A percentile compares a stretch with the other conserved stretches of the same genome.
These are phyloP conservation scores for Mortierella sp. DNA, from an alignment of 371 early-diverging fungal species.

Conservation along the genomic window DNA sequence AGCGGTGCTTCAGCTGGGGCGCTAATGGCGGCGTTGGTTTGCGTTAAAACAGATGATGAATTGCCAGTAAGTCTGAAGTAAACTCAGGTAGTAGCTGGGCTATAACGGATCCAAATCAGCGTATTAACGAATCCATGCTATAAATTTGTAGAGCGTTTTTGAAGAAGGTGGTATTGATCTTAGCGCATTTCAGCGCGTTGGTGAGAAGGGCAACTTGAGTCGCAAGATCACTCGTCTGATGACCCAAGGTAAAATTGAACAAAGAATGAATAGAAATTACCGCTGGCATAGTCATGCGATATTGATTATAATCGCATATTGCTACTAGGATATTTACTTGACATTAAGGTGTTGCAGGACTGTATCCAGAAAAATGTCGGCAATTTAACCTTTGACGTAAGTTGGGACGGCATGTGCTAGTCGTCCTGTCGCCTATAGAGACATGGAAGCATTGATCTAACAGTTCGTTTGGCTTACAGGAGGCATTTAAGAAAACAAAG, in stretches of 20 bases:
- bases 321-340: conserved; percentile 73
- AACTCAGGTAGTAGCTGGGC: background rate
- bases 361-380: conserved; percentile 79
- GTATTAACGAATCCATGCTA: background rate
- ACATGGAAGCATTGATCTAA: background rate
- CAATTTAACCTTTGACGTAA: conserved; percentile 77
- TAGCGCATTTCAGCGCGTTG: conserved; percentile 70
- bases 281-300: background rate
- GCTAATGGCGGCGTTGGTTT: conserved; percentile 78
- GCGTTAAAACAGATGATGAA: conserved; percentile 79
- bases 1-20: conserved; percentile 81
- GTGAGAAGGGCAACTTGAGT: conserved; percentile 64
- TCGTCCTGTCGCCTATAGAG: background rate
- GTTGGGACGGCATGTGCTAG: background rate
- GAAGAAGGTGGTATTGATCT: conserved; percentile 74
- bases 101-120: background rate
- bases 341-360: conserved; percentile 76
- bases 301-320: background rate
- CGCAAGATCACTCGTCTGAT: conserved; percentile 74
- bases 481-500: conserved; percentile 74
- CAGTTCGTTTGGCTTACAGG: conserved; percentile 53
- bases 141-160: conserved; percentile 61
- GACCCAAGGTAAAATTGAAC: conserved; percentile 66
- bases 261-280: background rate
- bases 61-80: conserved; percentile 64